These are phyloP conservation scores for Phytophthora tubulina DNA, from an alignment of 352 stramenopile genomes.

Conservation along the genomic window DNA sequence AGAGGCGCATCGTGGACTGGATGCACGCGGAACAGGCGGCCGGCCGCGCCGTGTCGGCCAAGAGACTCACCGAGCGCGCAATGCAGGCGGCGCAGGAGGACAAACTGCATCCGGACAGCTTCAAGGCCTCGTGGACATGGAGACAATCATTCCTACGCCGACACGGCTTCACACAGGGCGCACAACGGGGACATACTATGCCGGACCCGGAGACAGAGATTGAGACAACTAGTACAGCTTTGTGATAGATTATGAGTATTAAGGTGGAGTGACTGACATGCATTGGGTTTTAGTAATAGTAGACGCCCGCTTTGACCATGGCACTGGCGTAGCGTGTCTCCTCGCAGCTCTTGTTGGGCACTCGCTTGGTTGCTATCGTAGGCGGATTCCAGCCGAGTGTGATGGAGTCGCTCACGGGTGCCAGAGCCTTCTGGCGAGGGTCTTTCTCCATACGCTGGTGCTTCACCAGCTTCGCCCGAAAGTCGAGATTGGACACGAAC, in stretches of 20 bases:
- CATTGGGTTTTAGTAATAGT: constrained; percentile 62
- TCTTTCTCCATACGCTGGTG: constrained; percentile 65
- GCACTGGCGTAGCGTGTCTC: constrained; percentile 74
- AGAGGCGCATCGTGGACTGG: constrained; percentile 29
- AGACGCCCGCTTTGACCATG: constrained; percentile 80
- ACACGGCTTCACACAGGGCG: constrained; percentile 24
- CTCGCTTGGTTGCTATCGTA: constrained; percentile 54
- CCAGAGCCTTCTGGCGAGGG: constrained; percentile 56
- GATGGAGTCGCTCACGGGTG: constrained; percentile 62
- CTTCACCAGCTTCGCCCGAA: constrained; percentile 60
- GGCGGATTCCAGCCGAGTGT: constrained; percentile 62
- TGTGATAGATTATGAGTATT: constrained; percentile 9
- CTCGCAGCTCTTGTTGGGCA: constrained; percentile 73
- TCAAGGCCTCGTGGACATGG: constrained; percentile 43
- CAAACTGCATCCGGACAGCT: constrained; percentile 31
- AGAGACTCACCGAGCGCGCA: constrained; percentile 22
- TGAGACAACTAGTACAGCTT: not conserved
- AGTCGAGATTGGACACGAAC: constrained; percentile 69
- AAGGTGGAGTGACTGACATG: not conserved
- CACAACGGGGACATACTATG: constrained; percentile 2
- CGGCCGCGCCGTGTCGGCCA: constrained; percentile 22
- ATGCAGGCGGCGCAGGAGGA: constrained; percentile 29
- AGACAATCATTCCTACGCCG: constrained; percentile 37
- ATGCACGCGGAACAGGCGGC: constrained; percentile 26
- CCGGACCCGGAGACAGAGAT: not conserved